phyloP scores from a whole-genome alignment of 2,329 filamentous ascomycete species.

The Colletotrichum chrysophilum region DNA sequence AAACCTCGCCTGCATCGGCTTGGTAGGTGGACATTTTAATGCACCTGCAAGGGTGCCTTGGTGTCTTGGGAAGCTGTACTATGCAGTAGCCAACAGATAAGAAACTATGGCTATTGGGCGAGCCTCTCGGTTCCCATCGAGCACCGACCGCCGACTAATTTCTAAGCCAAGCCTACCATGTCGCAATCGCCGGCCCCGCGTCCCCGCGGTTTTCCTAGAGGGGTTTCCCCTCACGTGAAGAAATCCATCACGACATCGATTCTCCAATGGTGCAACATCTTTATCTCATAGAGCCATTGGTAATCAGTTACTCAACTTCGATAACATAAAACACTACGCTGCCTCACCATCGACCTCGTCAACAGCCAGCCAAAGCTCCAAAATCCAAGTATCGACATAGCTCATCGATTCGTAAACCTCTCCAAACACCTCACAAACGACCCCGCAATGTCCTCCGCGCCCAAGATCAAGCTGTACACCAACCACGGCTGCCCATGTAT shows the following conservation, averaged over 20 bases:
- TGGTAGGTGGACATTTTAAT: neutral
- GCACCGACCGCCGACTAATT: neutral
- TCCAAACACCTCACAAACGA: neutral
- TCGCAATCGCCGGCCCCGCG: neutral
- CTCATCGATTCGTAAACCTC: neutral
- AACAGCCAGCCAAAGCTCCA: neutral
- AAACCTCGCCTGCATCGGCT: neutral
- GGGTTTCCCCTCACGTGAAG: neutral
- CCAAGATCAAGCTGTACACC: slow-evolving; percentile 72
- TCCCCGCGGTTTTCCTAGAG: neutral
- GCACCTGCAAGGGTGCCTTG: neutral
- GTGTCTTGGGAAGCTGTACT: neutral
- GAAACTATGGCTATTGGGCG: neutral
- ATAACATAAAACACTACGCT: neutral
- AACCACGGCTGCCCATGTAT: slow-evolving; percentile 71
- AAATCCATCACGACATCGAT: slow-evolving; percentile 7
- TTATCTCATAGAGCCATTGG: neutral
- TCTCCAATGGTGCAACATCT: neutral
- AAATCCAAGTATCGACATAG: neutral
- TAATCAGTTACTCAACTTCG: neutral
- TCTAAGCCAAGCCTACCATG: neutral
- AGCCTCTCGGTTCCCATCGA: neutral
- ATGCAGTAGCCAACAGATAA: neutral
- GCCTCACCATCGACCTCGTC: neutral
- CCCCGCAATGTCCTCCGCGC: slow-evolving; percentile 21